Evolutionary conservation across 768 basidiomycete species (phyloP).

Genomic region (Lactarius akahatsu): DNA sequence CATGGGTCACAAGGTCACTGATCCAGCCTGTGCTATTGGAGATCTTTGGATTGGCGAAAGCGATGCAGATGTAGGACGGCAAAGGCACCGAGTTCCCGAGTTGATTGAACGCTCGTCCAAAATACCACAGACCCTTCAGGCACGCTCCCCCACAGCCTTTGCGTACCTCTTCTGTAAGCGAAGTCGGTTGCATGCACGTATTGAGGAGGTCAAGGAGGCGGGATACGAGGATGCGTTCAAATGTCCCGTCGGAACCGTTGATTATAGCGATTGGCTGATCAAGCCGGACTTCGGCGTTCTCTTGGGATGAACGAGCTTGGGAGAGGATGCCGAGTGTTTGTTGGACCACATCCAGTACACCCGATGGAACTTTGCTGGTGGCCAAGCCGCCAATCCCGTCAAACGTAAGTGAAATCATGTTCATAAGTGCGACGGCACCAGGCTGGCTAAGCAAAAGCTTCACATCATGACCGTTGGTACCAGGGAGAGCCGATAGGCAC

Average conservation of each 20-base stretch:
- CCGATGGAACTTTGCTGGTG: too few relatives aligned
- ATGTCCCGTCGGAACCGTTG: not conserved
- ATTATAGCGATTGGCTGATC: not conserved
- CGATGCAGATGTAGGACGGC: not conserved
- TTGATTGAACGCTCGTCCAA: not conserved
- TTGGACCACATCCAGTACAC: too few relatives aligned
- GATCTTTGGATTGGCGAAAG: not conserved
- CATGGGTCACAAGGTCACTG: not conserved
- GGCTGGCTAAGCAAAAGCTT: too few relatives aligned
- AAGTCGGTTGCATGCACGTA: not conserved
- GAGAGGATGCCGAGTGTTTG: too few relatives aligned
- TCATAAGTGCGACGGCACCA: too few relatives aligned
- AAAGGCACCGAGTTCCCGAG: not conserved
- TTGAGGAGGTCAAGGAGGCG: not conserved
- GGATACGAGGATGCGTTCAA: not conserved
- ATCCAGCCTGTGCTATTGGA: not conserved
- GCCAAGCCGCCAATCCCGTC: too few relatives aligned
- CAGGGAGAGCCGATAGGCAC: too few relatives aligned
- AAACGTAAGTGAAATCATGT: too few relatives aligned
- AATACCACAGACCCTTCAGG: not conserved
- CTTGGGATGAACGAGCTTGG: not conserved
- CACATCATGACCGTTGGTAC: too few relatives aligned
- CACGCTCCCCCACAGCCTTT: not conserved
- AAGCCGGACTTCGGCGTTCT: not conserved
- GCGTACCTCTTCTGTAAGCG: not conserved